Percentiles rank a stretch among this genome's conserved stretches.
Conservation (phyloP, 768 basidiomycete species). For the Cantharellus cinnabarinus region DNA sequence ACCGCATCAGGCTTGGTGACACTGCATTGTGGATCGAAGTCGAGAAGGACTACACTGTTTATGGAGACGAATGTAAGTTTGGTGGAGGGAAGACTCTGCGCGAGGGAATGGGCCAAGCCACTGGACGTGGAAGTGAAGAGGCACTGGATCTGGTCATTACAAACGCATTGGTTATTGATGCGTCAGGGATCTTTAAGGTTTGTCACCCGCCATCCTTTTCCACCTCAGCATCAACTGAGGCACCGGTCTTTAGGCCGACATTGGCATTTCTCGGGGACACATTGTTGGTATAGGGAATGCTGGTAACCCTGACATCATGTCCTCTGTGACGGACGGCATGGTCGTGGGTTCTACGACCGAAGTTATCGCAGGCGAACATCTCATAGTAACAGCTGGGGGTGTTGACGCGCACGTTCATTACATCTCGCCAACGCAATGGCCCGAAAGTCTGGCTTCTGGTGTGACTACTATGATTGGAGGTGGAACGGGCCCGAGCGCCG, state of each 20-base stretch:
- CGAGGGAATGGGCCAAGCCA: slow-evolving; percentile 92
- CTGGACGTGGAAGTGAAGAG: slow-evolving; percentile 41
- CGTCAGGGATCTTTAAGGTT: slow-evolving; percentile 90
- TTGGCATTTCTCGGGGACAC: slow-evolving; percentile 66
- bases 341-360: slow-evolving; percentile 83
- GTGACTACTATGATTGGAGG: slow-evolving; percentile 92
- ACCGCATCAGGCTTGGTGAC: slow-evolving; percentile 75
- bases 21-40: slow-evolving; percentile 82
- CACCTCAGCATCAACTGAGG: background rate
- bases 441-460: slow-evolving; percentile 37
- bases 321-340: slow-evolving; percentile 46
- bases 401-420: slow-evolving; percentile 87
- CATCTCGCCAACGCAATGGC: slow-evolving; percentile 85
- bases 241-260: slow-evolving; percentile 49
- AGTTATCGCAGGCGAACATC: slow-evolving; percentile 86
- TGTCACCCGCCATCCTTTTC: background rate
- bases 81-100: slow-evolving; percentile 69
- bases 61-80: slow-evolving; percentile 96
- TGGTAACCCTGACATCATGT: slow-evolving; percentile 90
- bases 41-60: slow-evolving; percentile 67
- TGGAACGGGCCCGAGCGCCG: slow-evolving; percentile 82
- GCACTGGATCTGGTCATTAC: slow-evolving; percentile 85
- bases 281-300: slow-evolving; percentile 91
- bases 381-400: slow-evolving; percentile 84
- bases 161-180: slow-evolving; percentile 85